These are phyloP conservation scores for Lachancea waltii DNA, from an alignment of 805 yeast species.

Conservation along the genomic window DNA sequence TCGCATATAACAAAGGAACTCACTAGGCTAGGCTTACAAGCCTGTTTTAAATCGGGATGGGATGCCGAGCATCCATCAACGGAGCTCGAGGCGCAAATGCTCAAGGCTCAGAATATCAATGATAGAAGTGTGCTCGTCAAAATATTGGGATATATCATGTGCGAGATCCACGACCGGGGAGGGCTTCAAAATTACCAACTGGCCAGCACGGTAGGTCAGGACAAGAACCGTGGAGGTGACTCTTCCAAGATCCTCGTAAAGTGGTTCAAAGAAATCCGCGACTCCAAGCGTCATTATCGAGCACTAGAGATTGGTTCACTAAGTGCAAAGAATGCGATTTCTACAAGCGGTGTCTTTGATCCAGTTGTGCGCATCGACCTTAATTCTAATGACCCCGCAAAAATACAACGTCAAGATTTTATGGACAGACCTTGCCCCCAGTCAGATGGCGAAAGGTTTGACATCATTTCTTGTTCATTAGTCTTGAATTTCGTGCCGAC, in stretches of 20 bases:
- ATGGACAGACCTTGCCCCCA: slow-evolving; percentile 65
- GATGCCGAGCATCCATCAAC: slow-evolving; percentile 8
- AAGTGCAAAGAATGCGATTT: slow-evolving; percentile 58
- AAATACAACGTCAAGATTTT: slow-evolving; percentile 73
- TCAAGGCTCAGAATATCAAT: slow-evolving; percentile 10
- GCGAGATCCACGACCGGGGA: slow-evolving; percentile 58
- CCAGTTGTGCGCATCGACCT: slow-evolving; percentile 64
- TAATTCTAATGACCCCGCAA: slow-evolving; percentile 63
- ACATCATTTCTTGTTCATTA: slow-evolving; percentile 72
- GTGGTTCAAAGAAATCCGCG: slow-evolving; percentile 38
- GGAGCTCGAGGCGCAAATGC: slow-evolving; percentile 13
- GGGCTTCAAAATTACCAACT: slow-evolving; percentile 75
- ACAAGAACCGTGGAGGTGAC: slow-evolving; percentile 76
- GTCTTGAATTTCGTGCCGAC: slow-evolving; percentile 86
- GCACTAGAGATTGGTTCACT: slow-evolving; percentile 85
- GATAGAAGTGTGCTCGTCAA: slow-evolving; percentile 17
- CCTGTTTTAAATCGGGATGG: slow-evolving; percentile 10
- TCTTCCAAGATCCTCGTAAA: slow-evolving; percentile 75
- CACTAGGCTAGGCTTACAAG: slow-evolving; percentile 8
- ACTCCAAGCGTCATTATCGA: slow-evolving; percentile 10
- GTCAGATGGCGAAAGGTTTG: slow-evolving; percentile 41
- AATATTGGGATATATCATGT: slow-evolving; percentile 49
- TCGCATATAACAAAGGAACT: slow-evolving; percentile 17
- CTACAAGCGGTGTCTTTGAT: slow-evolving; percentile 49
- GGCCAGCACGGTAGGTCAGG: slow-evolving; percentile 85